These are phyloP conservation scores for Sorghum bicolor DNA, from an alignment of 176 grass and related monocot species.

Conservation along the genomic window DNA sequence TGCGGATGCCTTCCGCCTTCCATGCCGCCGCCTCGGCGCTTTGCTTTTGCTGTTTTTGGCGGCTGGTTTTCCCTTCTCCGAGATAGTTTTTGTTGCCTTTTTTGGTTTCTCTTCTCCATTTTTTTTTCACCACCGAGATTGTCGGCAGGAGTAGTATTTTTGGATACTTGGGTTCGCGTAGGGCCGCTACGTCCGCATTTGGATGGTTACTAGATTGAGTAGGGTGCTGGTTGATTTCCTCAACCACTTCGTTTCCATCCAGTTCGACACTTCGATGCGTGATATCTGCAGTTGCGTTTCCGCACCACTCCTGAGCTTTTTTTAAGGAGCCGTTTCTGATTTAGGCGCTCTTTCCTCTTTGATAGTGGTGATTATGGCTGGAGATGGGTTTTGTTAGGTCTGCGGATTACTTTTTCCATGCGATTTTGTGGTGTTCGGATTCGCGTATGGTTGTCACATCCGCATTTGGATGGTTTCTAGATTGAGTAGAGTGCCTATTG, in stretches of 20 bases:
- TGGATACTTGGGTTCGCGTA: background rate
- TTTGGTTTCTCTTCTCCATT: background rate
- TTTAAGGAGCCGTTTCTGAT: background rate
- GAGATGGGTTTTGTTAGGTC: background rate
- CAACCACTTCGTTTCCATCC: background rate
- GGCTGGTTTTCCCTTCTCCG: background rate
- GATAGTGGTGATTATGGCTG: background rate
- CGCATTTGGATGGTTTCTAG: slow-evolving; percentile 17
- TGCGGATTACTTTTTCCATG: background rate
- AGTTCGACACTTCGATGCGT: background rate
- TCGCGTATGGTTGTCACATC: background rate
- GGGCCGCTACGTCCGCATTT: background rate
- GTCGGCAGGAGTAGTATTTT: background rate
- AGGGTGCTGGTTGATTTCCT: background rate
- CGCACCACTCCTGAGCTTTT: background rate
- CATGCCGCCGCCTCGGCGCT: background rate
- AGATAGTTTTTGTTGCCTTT: background rate
- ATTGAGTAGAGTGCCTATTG: background rate
- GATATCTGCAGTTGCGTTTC: background rate
- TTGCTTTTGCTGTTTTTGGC: background rate
- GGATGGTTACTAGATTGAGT: slow-evolving; percentile 3
- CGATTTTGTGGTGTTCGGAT: background rate
- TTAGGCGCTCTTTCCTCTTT: background rate
- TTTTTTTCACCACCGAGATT: background rate
- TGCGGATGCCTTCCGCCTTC: slow-evolving; percentile 15